phyloP scores from a whole-genome alignment of 2,329 filamentous ascomycete species.

The Aspergillus sp. region DNA sequence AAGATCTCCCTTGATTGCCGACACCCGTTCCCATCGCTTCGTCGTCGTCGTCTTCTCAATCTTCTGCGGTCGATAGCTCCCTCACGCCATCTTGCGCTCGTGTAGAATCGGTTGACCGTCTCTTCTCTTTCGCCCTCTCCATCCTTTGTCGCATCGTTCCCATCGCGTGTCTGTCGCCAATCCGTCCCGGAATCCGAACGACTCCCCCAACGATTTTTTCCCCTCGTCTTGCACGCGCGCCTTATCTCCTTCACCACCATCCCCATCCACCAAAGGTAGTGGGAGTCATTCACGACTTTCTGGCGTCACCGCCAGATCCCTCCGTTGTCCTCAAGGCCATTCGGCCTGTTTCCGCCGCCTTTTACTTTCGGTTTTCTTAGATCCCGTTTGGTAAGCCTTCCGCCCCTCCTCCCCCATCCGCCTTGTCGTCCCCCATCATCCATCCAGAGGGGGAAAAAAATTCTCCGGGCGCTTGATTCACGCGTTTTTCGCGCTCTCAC shows the following conservation, averaged over 20 bases:
- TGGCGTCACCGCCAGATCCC: conserved; percentile 27
- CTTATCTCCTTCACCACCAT: conserved; percentile 7
- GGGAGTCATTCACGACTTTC: conserved; percentile 17
- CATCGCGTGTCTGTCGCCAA: not conserved
- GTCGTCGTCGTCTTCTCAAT: conserved; percentile 7
- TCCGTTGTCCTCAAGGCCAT: conserved; percentile 23
- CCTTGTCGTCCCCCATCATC: conserved; percentile 6
- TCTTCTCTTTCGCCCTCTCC: not conserved
- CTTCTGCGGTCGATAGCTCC: conserved; percentile 5
- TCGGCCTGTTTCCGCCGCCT: conserved; percentile 24
- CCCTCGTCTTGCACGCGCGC: conserved; percentile 15
- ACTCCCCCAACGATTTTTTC: not conserved
- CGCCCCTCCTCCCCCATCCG: conserved; percentile 8
- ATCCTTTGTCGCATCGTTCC: conserved; percentile 3
- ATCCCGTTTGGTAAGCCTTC: conserved; percentile 27
- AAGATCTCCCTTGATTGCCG: conserved; percentile 20
- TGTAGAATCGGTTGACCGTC: not conserved
- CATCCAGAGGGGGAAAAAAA: conserved; percentile 10
- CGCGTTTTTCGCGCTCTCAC: conserved; percentile 10
- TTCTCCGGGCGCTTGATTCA: conserved; percentile 17
- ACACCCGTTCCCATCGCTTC: conserved; percentile 8
- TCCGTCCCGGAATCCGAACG: not conserved
- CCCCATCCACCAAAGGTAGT: conserved; percentile 8
- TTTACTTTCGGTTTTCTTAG: conserved; percentile 21
- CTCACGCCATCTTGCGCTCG: conserved; percentile 6